Evolutionary conservation across 75 land plant species (phyloP), one percentile per base, ranked within the genome.

Genomic region (Larix kaempferi): DNA sequence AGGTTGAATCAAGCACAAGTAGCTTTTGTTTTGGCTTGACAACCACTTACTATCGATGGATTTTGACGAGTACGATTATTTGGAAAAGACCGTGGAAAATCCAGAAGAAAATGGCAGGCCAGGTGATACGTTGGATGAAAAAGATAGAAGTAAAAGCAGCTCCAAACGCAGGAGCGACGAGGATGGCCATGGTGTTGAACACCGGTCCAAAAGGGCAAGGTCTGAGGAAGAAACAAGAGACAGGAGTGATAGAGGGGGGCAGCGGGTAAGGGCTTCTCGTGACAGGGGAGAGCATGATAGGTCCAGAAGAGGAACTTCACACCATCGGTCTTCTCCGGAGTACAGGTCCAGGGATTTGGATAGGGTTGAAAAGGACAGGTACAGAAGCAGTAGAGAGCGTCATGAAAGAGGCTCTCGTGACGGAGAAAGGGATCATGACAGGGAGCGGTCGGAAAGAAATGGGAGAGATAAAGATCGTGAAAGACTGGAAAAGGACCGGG

Each of bases 41-140:
- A 49, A 10, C 54, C 54, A 49, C 54, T 49, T 1, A 49, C 12
- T 49, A 1, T 12, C n/a, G 27, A 74, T 74, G 75, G 75, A 74
- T 74, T 74, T 74, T 77, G 89, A 85, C 61, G 88, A 85, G 78
- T 81, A 85, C 35, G 89, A 85, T 21, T 86, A 96, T 84, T 73
- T 96, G 56, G 99, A 96, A 87, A 92, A 94, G 83, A 83, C 96
- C 3, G 94, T 94, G 49, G 96, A 95, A 72, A 85, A 81, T 23
- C 73, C 84, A 5, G 90, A 37, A 41, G 76, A 58, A 27, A 69
- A 56, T 17, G 26, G 58, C 21, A 67, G 61, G 56, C 60, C 59
- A 35, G 80, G 77, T 27, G 84, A 77, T 37, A 52, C 56, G 25
- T 65, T 59, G 12, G 63, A 66, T 44, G 84, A 75, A n/a, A 55